Conservation (phyloP, 257 asterid genomes). For the Cynanchum wilfordii region DNA sequence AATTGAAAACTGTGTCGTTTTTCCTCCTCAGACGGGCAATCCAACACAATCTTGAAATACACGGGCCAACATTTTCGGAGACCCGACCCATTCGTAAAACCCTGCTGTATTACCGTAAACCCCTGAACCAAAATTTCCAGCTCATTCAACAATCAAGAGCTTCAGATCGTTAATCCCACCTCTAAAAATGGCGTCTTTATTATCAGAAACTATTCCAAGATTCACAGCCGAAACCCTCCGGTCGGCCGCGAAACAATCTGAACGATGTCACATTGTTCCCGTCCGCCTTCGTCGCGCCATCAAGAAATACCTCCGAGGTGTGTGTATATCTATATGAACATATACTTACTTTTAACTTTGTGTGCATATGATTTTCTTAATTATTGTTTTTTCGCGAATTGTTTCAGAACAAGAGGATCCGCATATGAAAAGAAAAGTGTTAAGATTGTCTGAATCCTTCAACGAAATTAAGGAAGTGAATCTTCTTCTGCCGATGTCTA, state of each 20-base stretch:
- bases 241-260: conserved; percentile 85
- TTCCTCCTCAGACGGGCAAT: too few relatives aligned
- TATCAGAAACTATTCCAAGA: conserved; percentile 59
- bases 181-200: conserved; percentile 48
- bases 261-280: conserved; percentile 67
- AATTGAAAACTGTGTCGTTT: too few relatives aligned
- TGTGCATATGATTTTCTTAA: not conserved
- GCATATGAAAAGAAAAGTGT: conserved; percentile 80
- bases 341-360: not conserved
- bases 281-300: conserved; percentile 75
- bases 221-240: conserved; percentile 83
- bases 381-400: not conserved
- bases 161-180: not conserved
- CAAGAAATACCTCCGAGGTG: conserved; percentile 66
- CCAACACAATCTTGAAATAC: too few relatives aligned
- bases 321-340: not conserved
- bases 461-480: conserved; percentile 70
- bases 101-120: conserved; percentile 2
- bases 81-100: conserved; percentile 4
- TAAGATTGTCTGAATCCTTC: conserved; percentile 68
- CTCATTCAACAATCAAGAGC: conserved; percentile 14
- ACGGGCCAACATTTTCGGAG: not conserved
- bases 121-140: not conserved
- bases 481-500: conserved; percentile 65
- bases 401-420: conserved; percentile 64